Conservation (phyloP, 805 yeast genomes). For the Metschnikowia bowlesiae region DNA sequence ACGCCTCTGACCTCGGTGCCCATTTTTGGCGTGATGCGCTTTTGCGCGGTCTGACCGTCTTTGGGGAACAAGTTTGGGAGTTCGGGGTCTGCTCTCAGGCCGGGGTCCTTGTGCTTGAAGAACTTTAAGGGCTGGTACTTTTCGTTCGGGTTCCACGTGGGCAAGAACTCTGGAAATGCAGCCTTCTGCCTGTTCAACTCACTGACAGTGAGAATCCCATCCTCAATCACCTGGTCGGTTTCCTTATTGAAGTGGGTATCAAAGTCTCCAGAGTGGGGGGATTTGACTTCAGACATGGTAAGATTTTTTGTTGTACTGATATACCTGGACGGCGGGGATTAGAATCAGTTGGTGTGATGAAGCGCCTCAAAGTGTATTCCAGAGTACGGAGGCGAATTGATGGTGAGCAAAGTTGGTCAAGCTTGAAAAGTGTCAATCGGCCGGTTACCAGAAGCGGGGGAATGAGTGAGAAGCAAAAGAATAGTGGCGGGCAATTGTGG, state of each 20-base stretch:
- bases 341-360: too few relatives aligned
- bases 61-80: slow-evolving; percentile 50
- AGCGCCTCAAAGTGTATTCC: too few relatives aligned
- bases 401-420: too few relatives aligned
- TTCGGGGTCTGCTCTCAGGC: slow-evolving; percentile 57
- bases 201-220: slow-evolving; percentile 48
- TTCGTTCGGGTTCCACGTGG: slow-evolving; percentile 63
- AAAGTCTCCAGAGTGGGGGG: slow-evolving; percentile 26
- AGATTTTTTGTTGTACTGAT: too few relatives aligned
- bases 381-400: too few relatives aligned
- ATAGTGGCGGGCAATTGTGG: neutral
- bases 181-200: slow-evolving; percentile 21
- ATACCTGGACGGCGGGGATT: too few relatives aligned
- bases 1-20: slow-evolving; percentile 62
- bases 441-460: slow-evolving; percentile 1
- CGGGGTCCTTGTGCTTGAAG: slow-evolving; percentile 60
- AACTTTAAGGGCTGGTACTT: slow-evolving; percentile 49
- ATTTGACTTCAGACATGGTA: slow-evolving; percentile 5
- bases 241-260: slow-evolving; percentile 50
- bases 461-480: neutral
- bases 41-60: slow-evolving; percentile 22
- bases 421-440: neutral
- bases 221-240: slow-evolving; percentile 35
- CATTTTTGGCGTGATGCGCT: slow-evolving; percentile 59
- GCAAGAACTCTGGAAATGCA: slow-evolving; percentile 54